phyloP scores from a whole-genome alignment of 2,329 filamentous ascomycete genomes.

The Colletotrichum paranaense region DNA sequence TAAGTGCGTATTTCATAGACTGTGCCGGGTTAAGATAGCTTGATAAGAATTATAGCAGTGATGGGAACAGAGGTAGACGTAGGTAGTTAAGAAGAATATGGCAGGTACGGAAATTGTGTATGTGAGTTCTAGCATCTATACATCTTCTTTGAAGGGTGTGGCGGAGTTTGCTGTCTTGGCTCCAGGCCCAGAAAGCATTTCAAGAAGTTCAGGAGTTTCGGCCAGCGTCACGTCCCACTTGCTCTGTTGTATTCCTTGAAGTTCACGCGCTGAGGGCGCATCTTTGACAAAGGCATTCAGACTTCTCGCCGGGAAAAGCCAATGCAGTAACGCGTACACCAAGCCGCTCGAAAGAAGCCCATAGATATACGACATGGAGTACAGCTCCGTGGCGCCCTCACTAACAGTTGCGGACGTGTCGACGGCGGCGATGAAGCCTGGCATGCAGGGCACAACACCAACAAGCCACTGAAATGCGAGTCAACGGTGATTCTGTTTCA shows the following conservation, averaged over 20 bases:
- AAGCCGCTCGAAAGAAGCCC: slow-evolving; percentile 48
- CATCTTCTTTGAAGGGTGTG: neutral
- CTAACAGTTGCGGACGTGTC: slow-evolving; percentile 42
- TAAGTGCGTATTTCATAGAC: no score
- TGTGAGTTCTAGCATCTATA: neutral
- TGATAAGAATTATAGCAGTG: neutral
- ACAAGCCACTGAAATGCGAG: neutral
- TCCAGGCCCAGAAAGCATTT: neutral
- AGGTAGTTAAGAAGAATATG: neutral
- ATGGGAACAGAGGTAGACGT: no score
- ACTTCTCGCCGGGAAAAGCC: slow-evolving; percentile 40
- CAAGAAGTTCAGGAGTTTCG: slow-evolving; percentile 20
- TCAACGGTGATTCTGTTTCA: neutral
- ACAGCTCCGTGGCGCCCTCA: slow-evolving; percentile 50
- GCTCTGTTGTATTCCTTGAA: slow-evolving; percentile 43
- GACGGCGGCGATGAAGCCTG: neutral
- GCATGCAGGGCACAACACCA: neutral
- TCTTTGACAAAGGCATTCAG: slow-evolving; percentile 45
- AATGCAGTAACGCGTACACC: slow-evolving; percentile 46
- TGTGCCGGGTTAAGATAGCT: neutral
- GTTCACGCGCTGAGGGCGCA: slow-evolving; percentile 38
- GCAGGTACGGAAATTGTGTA: neutral
- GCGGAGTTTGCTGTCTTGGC: neutral
- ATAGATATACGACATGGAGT: slow-evolving; percentile 52
- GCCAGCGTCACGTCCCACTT: slow-evolving; percentile 46